Evolutionary conservation across 2,329 filamentous ascomycete genomes (phyloP).

Genomic region (Geosmithia morbida): DNA sequence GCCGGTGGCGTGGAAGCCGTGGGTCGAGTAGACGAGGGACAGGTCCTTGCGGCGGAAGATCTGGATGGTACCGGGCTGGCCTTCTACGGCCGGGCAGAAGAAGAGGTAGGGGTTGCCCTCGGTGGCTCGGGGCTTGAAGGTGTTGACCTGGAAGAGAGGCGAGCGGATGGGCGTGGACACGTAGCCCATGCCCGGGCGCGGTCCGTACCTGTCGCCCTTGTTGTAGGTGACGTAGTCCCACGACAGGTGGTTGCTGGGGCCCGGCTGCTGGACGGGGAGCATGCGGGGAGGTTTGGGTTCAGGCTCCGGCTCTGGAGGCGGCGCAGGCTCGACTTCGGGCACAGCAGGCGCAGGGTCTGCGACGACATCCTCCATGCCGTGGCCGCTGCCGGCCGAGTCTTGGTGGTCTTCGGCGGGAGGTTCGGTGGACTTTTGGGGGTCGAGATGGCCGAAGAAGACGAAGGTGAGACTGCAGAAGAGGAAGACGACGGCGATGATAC

Average conservation of each 20-base stretch:
- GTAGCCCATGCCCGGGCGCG: neutral
- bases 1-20: conserved; percentile 12
- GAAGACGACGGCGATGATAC: neutral
- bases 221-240: neutral
- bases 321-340: neutral
- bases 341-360: neutral
- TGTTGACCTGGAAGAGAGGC: conserved; percentile 2
- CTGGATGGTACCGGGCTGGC: conserved; percentile 11
- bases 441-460: conserved; percentile 1
- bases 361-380: neutral
- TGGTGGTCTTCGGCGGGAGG: neutral
- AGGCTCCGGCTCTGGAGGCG: neutral
- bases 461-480: neutral
- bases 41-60: conserved; percentile 19
- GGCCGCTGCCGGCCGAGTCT: neutral
- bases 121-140: conserved; percentile 28
- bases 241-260: neutral
- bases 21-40: conserved; percentile 21
- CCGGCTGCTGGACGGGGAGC: conserved; percentile 1
- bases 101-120: conserved; percentile 20
- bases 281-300: neutral
- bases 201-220: neutral
- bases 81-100: conserved; percentile 4
- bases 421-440: neutral
- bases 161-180: neutral